Base-by-base conservation (phyloP, 495 filamentous ascomycete genomes). In the Aspergillus funiculosus region DNA sequence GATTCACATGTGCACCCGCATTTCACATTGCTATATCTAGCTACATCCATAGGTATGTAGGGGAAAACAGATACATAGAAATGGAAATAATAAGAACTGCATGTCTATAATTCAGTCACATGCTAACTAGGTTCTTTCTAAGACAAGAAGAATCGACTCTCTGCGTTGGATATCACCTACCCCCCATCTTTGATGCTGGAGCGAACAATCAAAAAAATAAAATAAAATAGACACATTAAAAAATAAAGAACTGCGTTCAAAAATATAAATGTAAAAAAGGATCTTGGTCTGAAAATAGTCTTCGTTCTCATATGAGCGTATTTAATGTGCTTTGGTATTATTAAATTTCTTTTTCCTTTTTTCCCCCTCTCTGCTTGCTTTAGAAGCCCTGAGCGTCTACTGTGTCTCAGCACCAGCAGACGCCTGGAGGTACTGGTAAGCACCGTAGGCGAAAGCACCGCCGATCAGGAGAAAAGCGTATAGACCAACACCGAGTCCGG, bases 391-490 rank as follows among this genome's bases (percentile, higher is more conserved):
- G 10, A 10, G 39, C 35, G 15, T 44, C 42, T 58, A 58, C 53
- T 60, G 51, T 41, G 56, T 38, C 54, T 61, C 52, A 20, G 62
- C 41, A 64, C 63, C 51, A 53, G 73, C 62, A 72, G 63, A 76
- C 51, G 69, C 66, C 71, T 89, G 79, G 42, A 94, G 60, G 76
- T 94, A 95, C 68, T 94, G 82, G 76, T 89, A 98, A 45, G 81
- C 89, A 53, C 72, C 81, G 66, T 85, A 95, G 40, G 86, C 92
- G 58, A 82, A 57, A 18, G 79, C 68, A 51, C 77, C 89, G 50
- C 92, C 92, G 50, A 91, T 58, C 36, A 94, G 68, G 53, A 97
- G 59, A 50, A 95, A 51, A 44, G 81, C 86, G 68, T 97, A 97
- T 51, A 96, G 69, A 36, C 83, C 84, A 59, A 92, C 66, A 56